phyloP scores from a whole-genome alignment of 2,329 filamentous ascomycete species.

The Sclerotinia borealis region DNA sequence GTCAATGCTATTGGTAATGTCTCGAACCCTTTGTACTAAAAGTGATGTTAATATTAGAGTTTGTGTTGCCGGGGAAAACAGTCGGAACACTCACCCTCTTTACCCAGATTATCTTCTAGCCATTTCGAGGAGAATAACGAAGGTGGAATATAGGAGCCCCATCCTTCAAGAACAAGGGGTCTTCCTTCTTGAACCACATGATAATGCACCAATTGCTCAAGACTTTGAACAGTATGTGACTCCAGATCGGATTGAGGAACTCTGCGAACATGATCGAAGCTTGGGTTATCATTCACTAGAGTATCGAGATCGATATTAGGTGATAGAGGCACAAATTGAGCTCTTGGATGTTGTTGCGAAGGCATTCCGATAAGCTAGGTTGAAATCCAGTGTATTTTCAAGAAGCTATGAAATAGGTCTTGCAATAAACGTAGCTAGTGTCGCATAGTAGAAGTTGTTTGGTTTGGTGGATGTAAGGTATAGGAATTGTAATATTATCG shows the following conservation, averaged over 20 bases:
- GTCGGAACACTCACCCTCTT: constrained; percentile 55
- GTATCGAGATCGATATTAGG: constrained; percentile 73
- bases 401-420: neutral
- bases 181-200: constrained; percentile 84
- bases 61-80: neutral
- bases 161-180: constrained; percentile 86
- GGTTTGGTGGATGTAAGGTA: neutral
- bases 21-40: constrained; percentile 75
- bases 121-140: constrained; percentile 75
- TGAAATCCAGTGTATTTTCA: neutral
- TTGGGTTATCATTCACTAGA: constrained; percentile 71
- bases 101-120: constrained; percentile 72
- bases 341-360: constrained; percentile 65
- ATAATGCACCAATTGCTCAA: constrained; percentile 73
- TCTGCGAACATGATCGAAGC: constrained; percentile 81
- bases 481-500: neutral
- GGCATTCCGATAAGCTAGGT: constrained; percentile 54
- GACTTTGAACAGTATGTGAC: constrained; percentile 67
- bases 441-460: neutral
- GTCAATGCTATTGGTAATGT: constrained; percentile 66
- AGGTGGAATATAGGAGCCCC: constrained; percentile 67
- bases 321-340: constrained; percentile 86
- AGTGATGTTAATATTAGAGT: constrained; percentile 21
- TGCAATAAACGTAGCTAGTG: neutral
- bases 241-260: constrained; percentile 75